phyloP scores from a whole-genome alignment of 2,329 filamentous ascomycete species.

The Botrytis cinerea region DNA sequence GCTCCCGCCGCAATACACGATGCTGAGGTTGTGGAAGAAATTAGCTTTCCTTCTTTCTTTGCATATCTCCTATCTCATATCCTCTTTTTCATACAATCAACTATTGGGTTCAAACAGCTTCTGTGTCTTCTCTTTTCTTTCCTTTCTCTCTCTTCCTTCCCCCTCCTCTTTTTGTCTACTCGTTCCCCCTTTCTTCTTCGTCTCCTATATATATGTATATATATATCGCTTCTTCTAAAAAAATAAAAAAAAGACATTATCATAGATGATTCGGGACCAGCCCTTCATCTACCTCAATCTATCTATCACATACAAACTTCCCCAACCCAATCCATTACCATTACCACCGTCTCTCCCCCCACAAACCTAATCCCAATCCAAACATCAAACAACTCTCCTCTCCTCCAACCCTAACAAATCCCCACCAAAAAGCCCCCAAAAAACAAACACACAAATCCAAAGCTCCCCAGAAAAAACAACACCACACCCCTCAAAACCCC shows the following conservation, averaged over 20 bases:
- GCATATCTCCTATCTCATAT: neutral
- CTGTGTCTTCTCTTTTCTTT: neutral
- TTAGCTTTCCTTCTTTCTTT: neutral
- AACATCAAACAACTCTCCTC: neutral
- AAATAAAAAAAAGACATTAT: neutral
- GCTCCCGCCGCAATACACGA: conserved; percentile 4
- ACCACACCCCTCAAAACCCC: neutral
- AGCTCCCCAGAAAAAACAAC: neutral
- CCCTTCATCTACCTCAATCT: neutral
- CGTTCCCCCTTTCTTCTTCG: neutral
- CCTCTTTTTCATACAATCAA: neutral
- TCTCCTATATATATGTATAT: too few relatives aligned
- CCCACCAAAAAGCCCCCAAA: neutral
- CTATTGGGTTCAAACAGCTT: neutral
- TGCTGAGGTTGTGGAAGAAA: conserved; percentile 6
- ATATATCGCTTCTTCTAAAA: neutral
- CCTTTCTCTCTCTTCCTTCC: neutral
- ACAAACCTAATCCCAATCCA: too few relatives aligned
- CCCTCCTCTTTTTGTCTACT: neutral
- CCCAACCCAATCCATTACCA: neutral
- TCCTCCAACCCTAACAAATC: neutral
- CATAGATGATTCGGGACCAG: neutral
- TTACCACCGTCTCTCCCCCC: neutral
- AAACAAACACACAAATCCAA: neutral
- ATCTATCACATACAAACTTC: neutral